A percentile compares a stretch with the other conserved stretches of the same genome.
These are phyloP conservation scores for Chalara sp. DNA, from an alignment of 2,329 filamentous ascomycete species.

Conservation along the genomic window DNA sequence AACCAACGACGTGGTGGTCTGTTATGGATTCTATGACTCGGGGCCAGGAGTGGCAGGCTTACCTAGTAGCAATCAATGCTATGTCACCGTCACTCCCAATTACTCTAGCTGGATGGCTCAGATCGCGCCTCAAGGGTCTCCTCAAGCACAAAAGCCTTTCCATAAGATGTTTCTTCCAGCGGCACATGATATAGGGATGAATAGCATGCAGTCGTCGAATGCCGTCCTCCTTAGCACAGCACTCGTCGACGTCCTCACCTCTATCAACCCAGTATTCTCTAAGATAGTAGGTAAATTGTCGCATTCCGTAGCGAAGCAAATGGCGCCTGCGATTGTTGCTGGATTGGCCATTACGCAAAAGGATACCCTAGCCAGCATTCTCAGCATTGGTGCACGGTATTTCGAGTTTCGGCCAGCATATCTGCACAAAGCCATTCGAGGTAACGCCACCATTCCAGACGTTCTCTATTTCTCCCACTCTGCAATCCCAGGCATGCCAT, in stretches of 20 bases:
- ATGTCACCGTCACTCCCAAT: slow-evolving; percentile 38
- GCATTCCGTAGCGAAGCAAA: slow-evolving; percentile 18
- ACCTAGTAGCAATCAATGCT: slow-evolving; percentile 37
- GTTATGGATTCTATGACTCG: slow-evolving; percentile 43
- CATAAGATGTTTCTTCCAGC: slow-evolving; percentile 37
- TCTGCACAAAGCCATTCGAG: slow-evolving; percentile 35
- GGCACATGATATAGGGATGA: slow-evolving; percentile 45
- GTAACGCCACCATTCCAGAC: slow-evolving; percentile 33
- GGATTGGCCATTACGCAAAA: slow-evolving; percentile 45
- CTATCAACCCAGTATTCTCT: slow-evolving; percentile 16
- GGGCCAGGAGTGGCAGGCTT: slow-evolving; percentile 36
- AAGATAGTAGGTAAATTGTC: slow-evolving; percentile 18
- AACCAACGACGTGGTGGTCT: slow-evolving; percentile 32
- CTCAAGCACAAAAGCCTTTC: slow-evolving; percentile 34
- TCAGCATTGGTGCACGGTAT: slow-evolving; percentile 41
- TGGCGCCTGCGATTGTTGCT: slow-evolving; percentile 36
- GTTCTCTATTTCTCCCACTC: slow-evolving; percentile 43
- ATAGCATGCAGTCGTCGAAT: slow-evolving; percentile 37
- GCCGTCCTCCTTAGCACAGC: slow-evolving; percentile 29
- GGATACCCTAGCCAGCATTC: slow-evolving; percentile 36
- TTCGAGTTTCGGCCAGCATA: slow-evolving; percentile 46
- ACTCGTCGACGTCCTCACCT: slow-evolving; percentile 23
- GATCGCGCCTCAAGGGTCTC: slow-evolving; percentile 33
- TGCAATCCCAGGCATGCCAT: slow-evolving; percentile 43
- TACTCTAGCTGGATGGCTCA: slow-evolving; percentile 36